Evolutionary conservation across 495 filamentous ascomycete species (phyloP).

Genomic region (Diplogelasinospora grovesii): DNA sequence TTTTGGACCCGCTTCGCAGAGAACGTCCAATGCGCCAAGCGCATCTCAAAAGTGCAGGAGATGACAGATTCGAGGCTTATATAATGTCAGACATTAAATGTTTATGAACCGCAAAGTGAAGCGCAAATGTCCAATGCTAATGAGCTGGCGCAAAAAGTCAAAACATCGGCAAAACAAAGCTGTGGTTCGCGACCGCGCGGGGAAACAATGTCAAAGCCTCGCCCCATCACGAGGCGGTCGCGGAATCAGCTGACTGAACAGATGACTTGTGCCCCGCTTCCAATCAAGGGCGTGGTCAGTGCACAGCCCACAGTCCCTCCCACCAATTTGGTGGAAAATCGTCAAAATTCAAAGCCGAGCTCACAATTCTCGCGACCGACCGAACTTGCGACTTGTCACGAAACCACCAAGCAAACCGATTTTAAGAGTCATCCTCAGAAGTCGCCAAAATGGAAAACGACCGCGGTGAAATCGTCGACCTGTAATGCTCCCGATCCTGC

Average conservation of each 20-base stretch:
- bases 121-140: too few species aligned
- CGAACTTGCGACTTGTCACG: slow-evolving; percentile 22
- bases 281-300: slow-evolving; percentile 12
- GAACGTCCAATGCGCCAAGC: slow-evolving; percentile 30
- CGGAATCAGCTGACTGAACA: slow-evolving; percentile 22
- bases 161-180: slow-evolving; percentile 7
- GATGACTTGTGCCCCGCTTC: slow-evolving; percentile 2
- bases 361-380: slow-evolving; percentile 8
- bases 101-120: too few species aligned
- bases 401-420: slow-evolving; percentile 23
- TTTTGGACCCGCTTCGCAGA: slow-evolving; percentile 14
- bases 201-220: neutral
- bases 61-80: neutral
- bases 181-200: neutral
- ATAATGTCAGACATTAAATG: too few species aligned
- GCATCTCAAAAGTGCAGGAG: slow-evolving; percentile 22
- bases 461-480: slow-evolving; percentile 91
- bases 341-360: slow-evolving; percentile 13
- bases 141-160: too few species aligned
- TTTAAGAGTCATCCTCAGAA: slow-evolving; percentile 21
- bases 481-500: too few species aligned
- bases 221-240: slow-evolving; percentile 7
- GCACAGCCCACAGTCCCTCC: slow-evolving; percentile 21
- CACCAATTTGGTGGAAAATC: slow-evolving; percentile 30
- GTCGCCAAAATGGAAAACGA: slow-evolving; percentile 38